Evolutionary conservation across 345 rosid genomes (phyloP).

Genomic region (Salix viminalis): DNA sequence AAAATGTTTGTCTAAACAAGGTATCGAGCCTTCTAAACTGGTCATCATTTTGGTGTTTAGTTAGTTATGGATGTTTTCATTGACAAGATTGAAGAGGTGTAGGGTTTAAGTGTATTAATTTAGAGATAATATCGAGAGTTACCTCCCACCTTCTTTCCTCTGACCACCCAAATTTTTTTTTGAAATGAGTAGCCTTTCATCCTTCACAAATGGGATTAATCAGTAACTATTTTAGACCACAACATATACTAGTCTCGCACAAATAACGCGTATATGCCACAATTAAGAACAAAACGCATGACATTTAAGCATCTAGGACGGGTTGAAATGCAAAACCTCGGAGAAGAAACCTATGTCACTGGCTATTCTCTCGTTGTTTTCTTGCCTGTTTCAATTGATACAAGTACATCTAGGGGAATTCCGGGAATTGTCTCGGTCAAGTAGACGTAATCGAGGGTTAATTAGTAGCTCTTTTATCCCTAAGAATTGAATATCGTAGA

Average conservation of each 20-base stretch:
- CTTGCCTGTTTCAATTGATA: neutral
- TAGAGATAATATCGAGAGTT: constrained; percentile 21
- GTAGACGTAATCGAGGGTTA: constrained; percentile 12
- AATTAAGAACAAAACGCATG: constrained; percentile 17
- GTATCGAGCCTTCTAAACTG: constrained; percentile 12
- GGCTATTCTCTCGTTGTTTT: neutral
- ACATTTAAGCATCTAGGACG: neutral
- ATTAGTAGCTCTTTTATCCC: constrained; percentile 4
- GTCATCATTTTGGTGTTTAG: constrained; percentile 25
- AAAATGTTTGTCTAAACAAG: constrained; percentile 23
- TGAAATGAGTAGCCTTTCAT: constrained; percentile 1
- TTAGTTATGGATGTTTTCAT: constrained; percentile 37
- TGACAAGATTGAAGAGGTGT: constrained; percentile 20
- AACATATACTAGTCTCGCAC: constrained; percentile 1
- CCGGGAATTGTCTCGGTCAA: neutral
- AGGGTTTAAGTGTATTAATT: constrained; percentile 19
- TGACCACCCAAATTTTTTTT: neutral
- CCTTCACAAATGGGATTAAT: constrained; percentile 8
- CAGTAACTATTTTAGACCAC: constrained; percentile 12
- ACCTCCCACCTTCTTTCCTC: constrained; percentile 35
- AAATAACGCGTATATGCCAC: neutral
- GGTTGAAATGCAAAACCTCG: neutral
- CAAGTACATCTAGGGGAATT: neutral
- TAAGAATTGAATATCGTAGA: neutral
- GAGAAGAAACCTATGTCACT: constrained; percentile 4